Evolutionary conservation across 495 filamentous ascomycete species (phyloP), one percentile per base, ranked within the genome.

Genomic region (Talaromyces thailandensis): DNA sequence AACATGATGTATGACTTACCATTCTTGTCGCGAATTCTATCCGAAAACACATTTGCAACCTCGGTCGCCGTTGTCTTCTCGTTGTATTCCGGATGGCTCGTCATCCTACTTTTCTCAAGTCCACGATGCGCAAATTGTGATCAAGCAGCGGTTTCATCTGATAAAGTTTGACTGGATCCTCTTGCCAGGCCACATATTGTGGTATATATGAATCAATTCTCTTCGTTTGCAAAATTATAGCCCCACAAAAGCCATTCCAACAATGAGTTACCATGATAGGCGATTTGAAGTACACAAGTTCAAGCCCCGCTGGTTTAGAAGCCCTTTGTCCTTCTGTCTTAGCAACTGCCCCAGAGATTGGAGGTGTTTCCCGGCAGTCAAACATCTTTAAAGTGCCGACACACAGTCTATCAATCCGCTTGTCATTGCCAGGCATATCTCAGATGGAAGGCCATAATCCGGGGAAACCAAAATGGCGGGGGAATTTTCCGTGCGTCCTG

Each of bases 21-120:
- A 66, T 70, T 72, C 63, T 65, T 75, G 7, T 70, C 72, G 57
- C 64, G 60, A 35, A 79, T 75, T 18, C 74, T 63, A 14, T 72
- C 67, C 0, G 69, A 69, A 64, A 81, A 83, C 0, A 66, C 63
- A 4, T 63, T 64, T 3, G 78, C 78, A 9, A 80, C 81, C 58
- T 76, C 70, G 4, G 75, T 70, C 1, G 71, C 78, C 6, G 75
- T 74, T 1, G 78, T 80, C 23, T 62, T 69, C 31, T 76, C 71
- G 24, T 75, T 73, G 65, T 76, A 82, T 18, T 77, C 71, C 16
- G 76, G 52, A 48, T 79, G 75, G 73, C 52, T 56, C 7, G 52
- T 56, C 52, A 56, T 56, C 21, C 21, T 48, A 18, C 43, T 18
- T 7, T n/a, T 6, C 9, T 29, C 11, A 16, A 53, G 35, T 14